Conservation (phyloP, 305 asterid genomes). For the Ilex paraguariensis region DNA sequence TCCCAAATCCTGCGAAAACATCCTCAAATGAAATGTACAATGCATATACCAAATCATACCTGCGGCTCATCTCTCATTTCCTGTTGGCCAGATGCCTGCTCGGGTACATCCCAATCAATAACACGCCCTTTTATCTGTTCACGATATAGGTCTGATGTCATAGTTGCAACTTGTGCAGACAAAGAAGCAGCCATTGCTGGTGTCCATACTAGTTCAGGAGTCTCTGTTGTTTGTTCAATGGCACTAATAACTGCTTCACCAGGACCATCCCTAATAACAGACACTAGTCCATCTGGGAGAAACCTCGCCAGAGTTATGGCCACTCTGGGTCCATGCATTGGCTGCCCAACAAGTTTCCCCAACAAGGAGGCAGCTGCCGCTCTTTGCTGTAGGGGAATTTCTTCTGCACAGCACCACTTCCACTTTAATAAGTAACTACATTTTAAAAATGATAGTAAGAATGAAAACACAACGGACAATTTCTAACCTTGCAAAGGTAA, state of each 20-base stretch:
- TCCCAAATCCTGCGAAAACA: slow-evolving; percentile 19
- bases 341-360: slow-evolving; percentile 95
- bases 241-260: slow-evolving; percentile 95
- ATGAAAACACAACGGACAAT: slow-evolving; percentile 11
- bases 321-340: slow-evolving; percentile 99
- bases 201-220: slow-evolving; percentile 99
- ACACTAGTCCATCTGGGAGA: slow-evolving; percentile 96
- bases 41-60: slow-evolving; percentile 38
- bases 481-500: slow-evolving; percentile 75
- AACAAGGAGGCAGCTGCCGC: slow-evolving; percentile 96
- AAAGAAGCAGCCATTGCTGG: slow-evolving; percentile 99
- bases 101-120: slow-evolving; percentile 98
- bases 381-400: slow-evolving; percentile 93
- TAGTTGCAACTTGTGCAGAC: slow-evolving; percentile 91
- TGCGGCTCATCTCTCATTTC: slow-evolving; percentile 99
- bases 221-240: slow-evolving; percentile 93
- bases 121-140: slow-evolving; percentile 94
- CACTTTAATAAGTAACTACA: slow-evolving; percentile 19
- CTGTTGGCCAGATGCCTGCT: slow-evolving; percentile 87
- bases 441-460: slow-evolving; percentile 4
- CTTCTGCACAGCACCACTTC: slow-evolving; percentile 53
- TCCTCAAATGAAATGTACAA: slow-evolving; percentile 11
- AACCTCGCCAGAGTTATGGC: slow-evolving; percentile 91
- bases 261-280: slow-evolving; percentile 95
- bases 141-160: slow-evolving; percentile 85